Conservation (phyloP, 257 asterid species). For the Verbena officinalis region DNA sequence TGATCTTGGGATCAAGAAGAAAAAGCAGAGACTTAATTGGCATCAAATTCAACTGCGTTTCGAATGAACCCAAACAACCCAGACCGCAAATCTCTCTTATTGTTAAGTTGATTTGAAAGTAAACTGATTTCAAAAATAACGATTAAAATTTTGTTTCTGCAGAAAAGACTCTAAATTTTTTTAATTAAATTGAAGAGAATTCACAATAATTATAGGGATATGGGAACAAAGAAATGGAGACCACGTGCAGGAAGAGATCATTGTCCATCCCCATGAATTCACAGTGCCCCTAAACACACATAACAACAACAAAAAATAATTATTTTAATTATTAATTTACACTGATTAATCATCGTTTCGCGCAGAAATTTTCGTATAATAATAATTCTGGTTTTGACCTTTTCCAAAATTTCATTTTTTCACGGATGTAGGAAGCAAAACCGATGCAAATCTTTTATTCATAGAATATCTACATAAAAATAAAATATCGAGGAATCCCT, state of each 20-base stretch:
- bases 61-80: conserved; percentile 17
- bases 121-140: conserved; percentile 28
- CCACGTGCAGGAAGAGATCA: conserved; percentile 56
- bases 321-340: conserved; percentile 18
- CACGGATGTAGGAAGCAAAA: conserved; percentile 29
- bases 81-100: neutral
- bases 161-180: neutral
- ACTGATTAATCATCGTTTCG: conserved; percentile 26
- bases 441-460: conserved; percentile 31
- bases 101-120: conserved; percentile 1
- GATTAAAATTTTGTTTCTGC: conserved; percentile 25
- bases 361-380: conserved; percentile 23
- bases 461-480: neutral
- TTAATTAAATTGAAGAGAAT: conserved; percentile 25
- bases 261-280: conserved; percentile 70
- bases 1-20: conserved; percentile 18
- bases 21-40: conserved; percentile 13
- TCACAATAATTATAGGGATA: conserved; percentile 31
- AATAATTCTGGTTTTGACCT: conserved; percentile 27
- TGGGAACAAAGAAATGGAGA: conserved; percentile 39
- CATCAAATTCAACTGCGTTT: conserved; percentile 18
- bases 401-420: conserved; percentile 21
- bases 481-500: conserved; percentile 26
- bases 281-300: conserved; percentile 37
- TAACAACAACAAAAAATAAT: conserved; percentile 27